Evolutionary conservation across 169 alveolate genomes (phyloP).

Genomic region (Plasmodium berghei): DNA sequence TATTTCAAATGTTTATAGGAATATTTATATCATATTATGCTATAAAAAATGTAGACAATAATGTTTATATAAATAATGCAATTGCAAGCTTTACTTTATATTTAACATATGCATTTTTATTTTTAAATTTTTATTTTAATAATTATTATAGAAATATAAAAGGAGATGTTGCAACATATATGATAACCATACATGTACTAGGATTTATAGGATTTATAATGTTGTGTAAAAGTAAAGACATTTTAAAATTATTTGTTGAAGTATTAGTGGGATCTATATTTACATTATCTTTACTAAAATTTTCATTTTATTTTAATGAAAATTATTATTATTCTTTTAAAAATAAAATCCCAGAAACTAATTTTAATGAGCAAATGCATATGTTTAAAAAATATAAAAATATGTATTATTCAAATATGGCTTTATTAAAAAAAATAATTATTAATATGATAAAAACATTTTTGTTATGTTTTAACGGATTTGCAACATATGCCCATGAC

Average conservation of each 20-base stretch:
- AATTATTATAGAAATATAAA: slow-evolving; percentile 63
- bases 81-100: slow-evolving; percentile 49
- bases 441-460: slow-evolving; percentile 41
- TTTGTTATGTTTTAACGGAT: slow-evolving; percentile 57
- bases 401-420: slow-evolving; percentile 54
- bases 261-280: slow-evolving; percentile 34
- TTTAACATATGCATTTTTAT: slow-evolving; percentile 52
- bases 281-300: slow-evolving; percentile 42
- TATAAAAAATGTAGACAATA: slow-evolving; percentile 42
- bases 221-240: slow-evolving; percentile 68
- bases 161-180: slow-evolving; percentile 43
- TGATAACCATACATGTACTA: slow-evolving; percentile 50
- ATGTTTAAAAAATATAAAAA: slow-evolving; percentile 23
- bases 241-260: slow-evolving; percentile 34
- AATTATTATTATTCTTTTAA: slow-evolving; percentile 24
- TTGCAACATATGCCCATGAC: slow-evolving; percentile 66
- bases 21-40: slow-evolving; percentile 60
- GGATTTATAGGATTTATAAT: slow-evolving; percentile 55
- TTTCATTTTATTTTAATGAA: slow-evolving; percentile 42
- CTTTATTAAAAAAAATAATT: slow-evolving; percentile 46
- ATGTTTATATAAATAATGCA: slow-evolving; percentile 33
- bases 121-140: slow-evolving; percentile 64
- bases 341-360: slow-evolving; percentile 20
- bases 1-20: slow-evolving; percentile 68
- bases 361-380: slow-evolving; percentile 18